Conservation (phyloP, 73 alveolate species). For the Paramecium octaurelia region DNA sequence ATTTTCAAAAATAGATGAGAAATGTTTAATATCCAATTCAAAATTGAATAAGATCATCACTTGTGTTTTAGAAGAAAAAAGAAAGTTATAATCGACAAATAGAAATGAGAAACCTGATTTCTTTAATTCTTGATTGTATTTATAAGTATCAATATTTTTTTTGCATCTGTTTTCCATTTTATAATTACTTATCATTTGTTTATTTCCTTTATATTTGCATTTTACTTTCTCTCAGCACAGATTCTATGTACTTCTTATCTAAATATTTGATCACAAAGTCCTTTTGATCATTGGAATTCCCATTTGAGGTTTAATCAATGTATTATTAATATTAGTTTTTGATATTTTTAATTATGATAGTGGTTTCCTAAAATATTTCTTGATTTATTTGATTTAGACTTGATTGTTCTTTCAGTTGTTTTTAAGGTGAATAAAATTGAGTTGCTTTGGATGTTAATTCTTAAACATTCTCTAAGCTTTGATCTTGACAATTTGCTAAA, state of each 20-base stretch:
- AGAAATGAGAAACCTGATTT: neutral
- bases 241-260: neutral
- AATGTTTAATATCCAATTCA: neutral
- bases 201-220: neutral
- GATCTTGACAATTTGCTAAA: neutral
- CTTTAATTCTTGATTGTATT: neutral
- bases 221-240: neutral
- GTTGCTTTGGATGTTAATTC: neutral
- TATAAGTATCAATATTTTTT: neutral
- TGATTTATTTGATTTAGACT: neutral
- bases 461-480: neutral
- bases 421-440: slow-evolving; percentile 11
- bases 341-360: neutral
- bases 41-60: neutral
- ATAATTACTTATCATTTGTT: neutral
- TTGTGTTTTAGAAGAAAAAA: neutral
- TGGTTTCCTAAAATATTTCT: neutral
- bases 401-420: neutral
- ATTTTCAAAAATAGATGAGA: neutral
- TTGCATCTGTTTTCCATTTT: neutral
- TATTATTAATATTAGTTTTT: neutral
- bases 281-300: neutral
- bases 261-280: slow-evolving; percentile 4
- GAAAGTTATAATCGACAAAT: neutral
- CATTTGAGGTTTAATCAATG: neutral